Evolutionary conservation across 2,329 filamentous ascomycete genomes (phyloP).

Genomic region (Aureobasidium sp.): DNA sequence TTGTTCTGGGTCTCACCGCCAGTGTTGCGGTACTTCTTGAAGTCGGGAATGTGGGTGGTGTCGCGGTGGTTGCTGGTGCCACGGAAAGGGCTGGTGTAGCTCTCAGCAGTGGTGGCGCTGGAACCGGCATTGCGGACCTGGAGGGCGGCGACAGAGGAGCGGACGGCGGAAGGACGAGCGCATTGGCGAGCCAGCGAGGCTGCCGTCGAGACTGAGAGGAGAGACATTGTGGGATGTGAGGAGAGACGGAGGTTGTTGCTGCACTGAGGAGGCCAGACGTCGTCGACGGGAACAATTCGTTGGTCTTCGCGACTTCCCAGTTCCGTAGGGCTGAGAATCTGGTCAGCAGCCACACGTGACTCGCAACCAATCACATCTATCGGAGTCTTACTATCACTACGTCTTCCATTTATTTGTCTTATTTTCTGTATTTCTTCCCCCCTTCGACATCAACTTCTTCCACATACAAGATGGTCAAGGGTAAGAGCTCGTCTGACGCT

Average conservation of each 20-base stretch:
- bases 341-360: slow-evolving; percentile 1
- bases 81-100: slow-evolving; percentile 50
- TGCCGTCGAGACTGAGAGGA: slow-evolving; percentile 38
- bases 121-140: slow-evolving; percentile 33
- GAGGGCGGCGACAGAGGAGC: slow-evolving; percentile 36
- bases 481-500: background rate
- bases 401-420: background rate
- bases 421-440: background rate
- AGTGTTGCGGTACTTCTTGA: slow-evolving; percentile 77
- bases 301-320: background rate
- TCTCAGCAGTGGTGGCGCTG: slow-evolving; percentile 33
- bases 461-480: background rate
- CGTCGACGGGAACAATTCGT: slow-evolving; percentile 6
- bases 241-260: slow-evolving; percentile 14
- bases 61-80: slow-evolving; percentile 31
- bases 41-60: slow-evolving; percentile 74
- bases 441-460: background rate
- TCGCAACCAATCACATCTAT: background rate
- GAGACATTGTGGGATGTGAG: slow-evolving; percentile 35
- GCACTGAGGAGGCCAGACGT: slow-evolving; percentile 8
- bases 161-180: slow-evolving; percentile 40
- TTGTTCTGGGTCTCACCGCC: slow-evolving; percentile 64
- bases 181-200: slow-evolving; percentile 41
- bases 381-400: background rate
- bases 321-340: background rate